A percentile compares a stretch with the other conserved stretches of the same genome.
phyloP scores from a whole-genome alignment of 2,329 filamentous ascomycete species.

The Fusarium verrucosum region DNA sequence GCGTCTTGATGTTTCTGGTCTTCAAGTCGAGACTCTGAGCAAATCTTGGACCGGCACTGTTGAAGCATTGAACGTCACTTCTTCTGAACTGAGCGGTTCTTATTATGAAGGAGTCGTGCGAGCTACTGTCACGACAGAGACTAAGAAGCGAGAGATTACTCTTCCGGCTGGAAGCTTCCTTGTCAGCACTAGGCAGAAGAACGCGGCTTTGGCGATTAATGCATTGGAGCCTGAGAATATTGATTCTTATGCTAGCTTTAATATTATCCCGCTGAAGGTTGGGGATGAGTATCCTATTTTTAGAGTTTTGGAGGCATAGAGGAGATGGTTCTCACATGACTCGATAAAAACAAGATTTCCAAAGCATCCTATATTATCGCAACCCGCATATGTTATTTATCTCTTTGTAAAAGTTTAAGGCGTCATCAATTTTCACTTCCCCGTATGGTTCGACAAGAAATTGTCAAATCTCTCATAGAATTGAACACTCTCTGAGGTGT shows the following conservation, averaged over 20 bases:
- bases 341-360: too few relatives aligned
- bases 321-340: too few relatives aligned
- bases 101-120: conserved; percentile 45
- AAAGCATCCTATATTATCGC: too few relatives aligned
- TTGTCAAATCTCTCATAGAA: conserved; percentile 22
- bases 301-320: conserved; percentile 17
- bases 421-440: too few relatives aligned
- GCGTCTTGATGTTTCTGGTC: conserved; percentile 39
- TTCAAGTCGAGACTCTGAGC: conserved; percentile 40
- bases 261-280: conserved; percentile 43
- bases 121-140: conserved; percentile 35
- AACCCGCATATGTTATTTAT: too few relatives aligned
- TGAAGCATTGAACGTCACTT: conserved; percentile 43
- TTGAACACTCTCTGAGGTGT: neutral
- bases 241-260: conserved; percentile 47
- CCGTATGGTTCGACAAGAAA: neutral
- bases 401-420: too few relatives aligned
- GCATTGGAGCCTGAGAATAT: conserved; percentile 48
- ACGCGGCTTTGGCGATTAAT: conserved; percentile 44
- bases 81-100: conserved; percentile 23
- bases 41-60: conserved; percentile 40
- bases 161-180: conserved; percentile 46
- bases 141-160: conserved; percentile 25
- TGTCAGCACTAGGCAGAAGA: conserved; percentile 48
- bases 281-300: conserved; percentile 48